Base-by-base conservation (phyloP, 2,329 filamentous ascomycete species). In the Colletotrichum musae region DNA sequence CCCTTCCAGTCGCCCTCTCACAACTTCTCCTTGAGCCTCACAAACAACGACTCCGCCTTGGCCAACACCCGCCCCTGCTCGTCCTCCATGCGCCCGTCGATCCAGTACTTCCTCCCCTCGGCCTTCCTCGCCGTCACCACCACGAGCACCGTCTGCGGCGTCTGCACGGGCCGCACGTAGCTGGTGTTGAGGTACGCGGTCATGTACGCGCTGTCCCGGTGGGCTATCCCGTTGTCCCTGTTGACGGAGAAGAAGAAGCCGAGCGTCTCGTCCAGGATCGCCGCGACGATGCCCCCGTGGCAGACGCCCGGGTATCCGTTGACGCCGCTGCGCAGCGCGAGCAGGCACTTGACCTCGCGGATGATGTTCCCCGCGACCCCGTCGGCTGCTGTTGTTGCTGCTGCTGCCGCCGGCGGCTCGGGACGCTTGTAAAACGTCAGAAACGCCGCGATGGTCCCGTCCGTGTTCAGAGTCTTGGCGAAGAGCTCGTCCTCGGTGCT, bases 211-310 rank as follows among this genome's bases (percentile, higher is more conserved):
- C 72, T 72, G 39, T 72, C 70, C 45, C 18, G 18, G 47, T 76
- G 77, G 1, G 75, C 70, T 26, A 73, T 70, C 0, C 74, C 77
- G 4, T 75, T 61, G 66, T 80, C 79, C 21, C 71, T 61, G 58
- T 83, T 83, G 36, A 83, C 69, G 51, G 80, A 79, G 39, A 79
- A 75, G 24, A 83, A 64, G 3, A 73, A 72, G 4, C 80, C 79
- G 72, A 80, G 78, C 12, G 76, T 73, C 76, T 83, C 81, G 56
- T 83, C 81, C 32, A 80, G 69, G 58, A 83, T 68, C 15, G 81
- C 73, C 59, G 77, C 77, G 16, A 77, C 75, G 65, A 83, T 72
- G 24, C 81, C 81, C 5, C 81, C 81, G 67, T 83, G 81, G 7
- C 79, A 71, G 13, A 82, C 68, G 24, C 72, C 72, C 1, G 76